A percentile compares a stretch with the other conserved stretches of the same genome.
Evolutionary conservation across 768 basidiomycete species (phyloP).

Genomic region (Pholiota conissans): DNA sequence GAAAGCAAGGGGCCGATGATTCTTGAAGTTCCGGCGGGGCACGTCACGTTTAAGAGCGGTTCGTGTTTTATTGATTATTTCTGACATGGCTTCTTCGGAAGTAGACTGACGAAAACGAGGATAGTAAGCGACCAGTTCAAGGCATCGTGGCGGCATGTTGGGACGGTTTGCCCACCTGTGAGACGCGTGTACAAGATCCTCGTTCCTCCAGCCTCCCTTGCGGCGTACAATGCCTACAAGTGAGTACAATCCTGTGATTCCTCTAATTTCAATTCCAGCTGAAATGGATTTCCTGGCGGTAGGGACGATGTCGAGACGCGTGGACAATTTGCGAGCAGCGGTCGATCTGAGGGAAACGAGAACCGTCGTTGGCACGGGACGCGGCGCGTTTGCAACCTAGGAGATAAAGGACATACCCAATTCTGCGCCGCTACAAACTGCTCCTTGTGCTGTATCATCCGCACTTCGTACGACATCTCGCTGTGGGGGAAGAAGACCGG

Average conservation of each 20-base stretch:
- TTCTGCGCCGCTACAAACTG: slow-evolving; percentile 60
- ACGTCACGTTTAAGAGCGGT: slow-evolving; percentile 70
- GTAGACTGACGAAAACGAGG: not conserved
- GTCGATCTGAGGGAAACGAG: slow-evolving; percentile 66
- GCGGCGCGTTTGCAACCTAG: slow-evolving; percentile 60
- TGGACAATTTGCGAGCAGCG: slow-evolving; percentile 55
- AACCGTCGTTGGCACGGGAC: slow-evolving; percentile 80
- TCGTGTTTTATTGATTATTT: slow-evolving; percentile 20
- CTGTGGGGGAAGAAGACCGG: slow-evolving; percentile 70
- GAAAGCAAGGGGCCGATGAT: slow-evolving; percentile 55
- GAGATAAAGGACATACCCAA: slow-evolving; percentile 57
- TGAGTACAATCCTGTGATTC: slow-evolving; percentile 24
- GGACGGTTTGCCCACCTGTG: slow-evolving; percentile 56
- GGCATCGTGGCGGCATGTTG: slow-evolving; percentile 63
- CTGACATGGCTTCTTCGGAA: not conserved
- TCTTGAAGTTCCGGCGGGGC: slow-evolving; percentile 57
- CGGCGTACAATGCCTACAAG: slow-evolving; percentile 64
- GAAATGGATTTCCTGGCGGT: not conserved
- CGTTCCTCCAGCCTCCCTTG: slow-evolving; percentile 44
- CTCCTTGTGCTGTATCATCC: slow-evolving; percentile 63
- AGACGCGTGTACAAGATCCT: slow-evolving; percentile 66
- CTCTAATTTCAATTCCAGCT: not conserved
- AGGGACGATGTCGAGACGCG: slow-evolving; percentile 58
- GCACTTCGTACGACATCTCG: slow-evolving; percentile 62
- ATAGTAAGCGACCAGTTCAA: slow-evolving; percentile 68